Base-by-base conservation (phyloP, 2,329 filamentous ascomycete species). In the Clarireedia homoeocarpa region DNA sequence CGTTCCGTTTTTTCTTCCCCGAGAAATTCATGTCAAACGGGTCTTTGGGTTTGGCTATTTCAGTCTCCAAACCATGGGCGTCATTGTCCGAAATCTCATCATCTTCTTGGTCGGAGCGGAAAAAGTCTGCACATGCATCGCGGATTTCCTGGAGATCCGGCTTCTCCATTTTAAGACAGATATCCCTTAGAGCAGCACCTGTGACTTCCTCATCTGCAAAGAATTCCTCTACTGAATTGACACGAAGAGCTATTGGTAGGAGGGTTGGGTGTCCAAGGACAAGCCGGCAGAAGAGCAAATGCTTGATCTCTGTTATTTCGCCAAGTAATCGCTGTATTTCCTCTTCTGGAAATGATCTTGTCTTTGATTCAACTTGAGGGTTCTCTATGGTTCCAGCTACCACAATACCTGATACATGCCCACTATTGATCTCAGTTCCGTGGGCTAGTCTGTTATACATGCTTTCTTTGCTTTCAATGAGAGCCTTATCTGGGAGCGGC, bases 121-220 rank as follows among this genome's bases (percentile, higher is more conserved):
- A 68, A 45, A 77, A 72, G 61, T 79, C 76, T 4, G 75, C 76
- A 60, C 76, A 79, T 14, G 76, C 75, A 63, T 79, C 75, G 44
- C 75, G 70, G 23, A 79, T 72, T 46, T 76, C 74, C 59, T 79
- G 75, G 2, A 78, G 67, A n/a, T 65, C 67, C 17, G 76, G 75
- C 46, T 72, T 70, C 56, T 78, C 76, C 48, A 78, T 66, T 58
- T 74, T 74, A 23, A 78, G 66, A 57, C 74, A 77, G 5, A 78
- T 59, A 59, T 78, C 75, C 58, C 75, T 68, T 4, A 79, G 61
- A 53, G 77, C 72, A 14, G 71, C 67, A 34, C 69, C 67, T 2
- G 71, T 72, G 36, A 78, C 70, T 24, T 74, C 69, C 7, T 67
- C 60, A 50, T 76, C 71, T 4, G 63, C 65, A 3, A 78, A 66